Evolutionary conservation across 2,329 filamentous ascomycete species (phyloP), one percentile per base, ranked within the genome.

Genomic region (Cladosporium phlei): DNA sequence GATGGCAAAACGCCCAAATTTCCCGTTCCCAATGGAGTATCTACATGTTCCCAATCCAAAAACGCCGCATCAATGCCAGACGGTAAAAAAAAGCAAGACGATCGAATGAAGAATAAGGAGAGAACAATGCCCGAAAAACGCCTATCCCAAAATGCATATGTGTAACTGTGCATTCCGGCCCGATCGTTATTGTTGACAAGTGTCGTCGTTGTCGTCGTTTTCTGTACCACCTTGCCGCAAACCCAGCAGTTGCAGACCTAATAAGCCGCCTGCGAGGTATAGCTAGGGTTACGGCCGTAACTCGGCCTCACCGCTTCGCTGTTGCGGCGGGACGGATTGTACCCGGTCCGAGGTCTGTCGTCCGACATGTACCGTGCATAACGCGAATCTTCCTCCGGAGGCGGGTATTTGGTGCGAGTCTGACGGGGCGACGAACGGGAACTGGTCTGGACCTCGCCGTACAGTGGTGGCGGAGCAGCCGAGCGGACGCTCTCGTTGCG

Each of bases 321-420:
- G 5, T 32, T 42, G 16, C 52, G 49, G 37, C 33, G 44, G 5
- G 39, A 47, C 29, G 47, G 47, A 16, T 37, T 38, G 25, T 59
- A 57, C 6, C 58, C 58, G 20, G 53, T 57, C 33, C 50, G 49
- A n/a, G n/a, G n/a, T n/a, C n/a, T n/a, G n/a, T n/a, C n/a, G n/a
- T n/a, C n/a, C n/a, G n/a, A n/a, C n/a, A n/a, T n/a, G n/a, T n/a
- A n/a, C n/a, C n/a, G n/a, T n/a, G n/a, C n/a, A n/a, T n/a, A n/a
- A n/a, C n/a, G n/a, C n/a, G n/a, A n/a, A n/a, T n/a, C n/a, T n/a
- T n/a, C n/a, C n/a, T 49, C 52, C 4, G 57, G 54, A 0, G 64
- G 58, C 9, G 55, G 55, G 47, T 62, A 67, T 38, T 62, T 67
- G 7, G 55, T 19, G 8, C 42, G 32, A 19, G 14, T 47, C 16